phyloP scores from a whole-genome alignment of 2,329 filamentous ascomycete species.

The Fusarium sp. region DNA sequence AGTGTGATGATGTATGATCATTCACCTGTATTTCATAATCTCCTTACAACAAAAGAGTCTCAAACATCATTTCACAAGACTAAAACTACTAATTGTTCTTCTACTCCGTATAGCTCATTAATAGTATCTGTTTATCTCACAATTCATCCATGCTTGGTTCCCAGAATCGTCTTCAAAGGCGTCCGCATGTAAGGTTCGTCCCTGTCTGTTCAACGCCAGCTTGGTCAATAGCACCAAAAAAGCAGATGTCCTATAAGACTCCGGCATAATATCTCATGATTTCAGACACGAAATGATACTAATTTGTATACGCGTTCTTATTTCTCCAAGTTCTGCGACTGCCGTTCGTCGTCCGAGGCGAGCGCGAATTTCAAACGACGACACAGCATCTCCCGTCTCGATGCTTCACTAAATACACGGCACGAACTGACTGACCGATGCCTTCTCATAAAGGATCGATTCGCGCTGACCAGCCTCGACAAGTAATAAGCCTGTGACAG shows the following conservation, averaged over 20 bases:
- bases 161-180: neutral
- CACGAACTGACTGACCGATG: neutral
- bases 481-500: neutral
- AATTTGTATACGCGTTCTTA: neutral
- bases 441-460: neutral
- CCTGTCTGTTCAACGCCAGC: neutral
- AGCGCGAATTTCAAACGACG: neutral
- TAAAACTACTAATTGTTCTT: no score
- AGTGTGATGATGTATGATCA: neutral
- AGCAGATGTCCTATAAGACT: rapidly evolving
- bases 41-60: no score
- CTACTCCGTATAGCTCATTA: neutral
- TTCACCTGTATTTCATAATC: no score
- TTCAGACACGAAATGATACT: neutral
- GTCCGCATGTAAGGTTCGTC: neutral
- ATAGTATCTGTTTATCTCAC: neutral
- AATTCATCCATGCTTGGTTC: neutral
- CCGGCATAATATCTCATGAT: no score
- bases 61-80: neutral
- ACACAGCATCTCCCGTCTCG: neutral
- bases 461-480: neutral
- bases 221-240: neutral
- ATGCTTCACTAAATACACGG: neutral
- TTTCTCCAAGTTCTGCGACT: no score
- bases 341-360: neutral